Base-by-base conservation (phyloP, 768 basidiomycete species). In the Rhizopogon roseolus region DNA sequence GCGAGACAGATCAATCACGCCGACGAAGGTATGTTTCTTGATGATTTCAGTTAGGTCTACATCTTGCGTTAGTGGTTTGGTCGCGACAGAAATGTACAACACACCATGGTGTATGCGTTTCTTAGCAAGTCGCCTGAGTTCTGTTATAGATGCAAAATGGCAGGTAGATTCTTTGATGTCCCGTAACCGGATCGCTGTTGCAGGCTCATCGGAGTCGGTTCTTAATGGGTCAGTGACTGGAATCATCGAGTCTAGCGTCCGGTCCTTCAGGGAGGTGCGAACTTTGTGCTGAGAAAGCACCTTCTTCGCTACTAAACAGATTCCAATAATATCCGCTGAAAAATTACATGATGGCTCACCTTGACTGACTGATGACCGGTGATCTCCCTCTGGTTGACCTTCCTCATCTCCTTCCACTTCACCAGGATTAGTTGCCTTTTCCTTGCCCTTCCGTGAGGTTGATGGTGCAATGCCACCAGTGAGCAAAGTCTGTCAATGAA, bases 231-330 rank as follows among this genome's bases (percentile, higher is more conserved):
- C 81, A 22, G 71, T 62, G 9, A 89, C 76, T 1, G 87, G 86
- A 56, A 98, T 89, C 92, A 98, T 97, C 0, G 93, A 93, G 64
- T 98, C 96, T 14, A 99, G 79, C 0, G 95, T 98, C 36, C 95
- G 83, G 54, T 95, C 90, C 41, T 86, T 76, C 8, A 86, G 71
- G 9, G 93, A 96, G 2, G 92, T 94, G 53, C 96, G 84, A 50
- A 98, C 90, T 79, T 97, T 96, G 67, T 94, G 84, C 25, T 98
- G 88, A 2, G 95, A 86, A 52, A 81, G 77, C 0, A 76, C 65
- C 63, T 86, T 86, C 62, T 78, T 80, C 53, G 57, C 62, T 60
- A 44, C 41, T 43, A 27, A 49, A 14, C 17, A 19, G 7, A 7
- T 19, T 46, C 17, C 14, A 32, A 32, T 14, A 9, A 5, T 7